Percentiles rank a stretch among this genome's conserved stretches.
phyloP scores from a whole-genome alignment of 331 rosid species.

The Cydonia oblonga region DNA sequence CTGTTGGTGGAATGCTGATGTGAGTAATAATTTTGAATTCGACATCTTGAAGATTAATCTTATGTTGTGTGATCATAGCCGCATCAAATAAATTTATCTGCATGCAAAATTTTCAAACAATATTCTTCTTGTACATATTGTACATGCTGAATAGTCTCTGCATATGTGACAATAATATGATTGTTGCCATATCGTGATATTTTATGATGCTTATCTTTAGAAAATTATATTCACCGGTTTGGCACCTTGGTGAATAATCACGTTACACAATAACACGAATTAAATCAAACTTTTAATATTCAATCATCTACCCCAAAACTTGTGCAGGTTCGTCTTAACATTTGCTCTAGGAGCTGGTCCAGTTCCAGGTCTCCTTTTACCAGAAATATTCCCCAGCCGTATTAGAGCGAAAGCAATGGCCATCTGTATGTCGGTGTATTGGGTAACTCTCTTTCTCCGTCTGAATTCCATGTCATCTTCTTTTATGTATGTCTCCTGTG shows the following conservation, averaged over 20 bases:
- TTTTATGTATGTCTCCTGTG: neutral
- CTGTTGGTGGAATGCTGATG: conserved; percentile 93
- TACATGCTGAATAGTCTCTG: neutral
- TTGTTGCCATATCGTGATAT: neutral
- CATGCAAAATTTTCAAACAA: neutral
- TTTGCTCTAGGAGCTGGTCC: conserved; percentile 99
- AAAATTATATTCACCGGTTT: neutral
- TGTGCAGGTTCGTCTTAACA: conserved; percentile 78
- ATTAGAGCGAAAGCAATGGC: conserved; percentile 98
- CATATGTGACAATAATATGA: neutral
- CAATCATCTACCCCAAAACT: neutral
- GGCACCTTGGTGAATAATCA: neutral
- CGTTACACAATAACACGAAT: neutral
- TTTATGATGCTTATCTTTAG: neutral
- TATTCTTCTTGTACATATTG: neutral
- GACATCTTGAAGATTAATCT: neutral
- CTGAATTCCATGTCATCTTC: neutral
- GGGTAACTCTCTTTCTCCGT: conserved; percentile 53
- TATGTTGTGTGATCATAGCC: neutral
- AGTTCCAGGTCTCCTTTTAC: conserved; percentile 87
- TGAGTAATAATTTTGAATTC: conserved; percentile 37
- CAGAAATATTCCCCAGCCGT: conserved; percentile 84
- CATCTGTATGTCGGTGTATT: conserved; percentile 87
- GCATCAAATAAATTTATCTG: neutral
- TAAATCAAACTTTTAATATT: neutral